phyloP scores from a whole-genome alignment of 768 basidiomycete genomes.

The Ramaria sp. region DNA sequence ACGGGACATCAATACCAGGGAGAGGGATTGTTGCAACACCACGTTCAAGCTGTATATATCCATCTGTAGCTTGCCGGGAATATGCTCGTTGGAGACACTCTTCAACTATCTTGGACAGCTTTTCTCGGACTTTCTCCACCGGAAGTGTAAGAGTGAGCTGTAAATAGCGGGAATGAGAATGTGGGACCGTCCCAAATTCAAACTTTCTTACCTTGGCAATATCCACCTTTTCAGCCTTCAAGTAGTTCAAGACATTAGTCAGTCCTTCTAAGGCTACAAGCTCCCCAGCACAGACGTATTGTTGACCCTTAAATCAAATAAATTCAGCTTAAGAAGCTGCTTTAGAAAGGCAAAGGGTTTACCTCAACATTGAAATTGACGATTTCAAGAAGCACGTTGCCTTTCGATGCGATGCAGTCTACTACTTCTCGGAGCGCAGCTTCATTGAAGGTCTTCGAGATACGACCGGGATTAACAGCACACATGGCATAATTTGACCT shows the following conservation, averaged over 20 bases:
- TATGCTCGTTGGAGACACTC: slow-evolving; percentile 66
- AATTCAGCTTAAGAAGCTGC: neutral
- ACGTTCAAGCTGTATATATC: slow-evolving; percentile 89
- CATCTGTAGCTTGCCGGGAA: slow-evolving; percentile 70
- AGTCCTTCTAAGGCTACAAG: slow-evolving; percentile 85
- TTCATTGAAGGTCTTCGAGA: slow-evolving; percentile 90
- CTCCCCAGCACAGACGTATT: slow-evolving; percentile 99
- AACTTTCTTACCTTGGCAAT: slow-evolving; percentile 56
- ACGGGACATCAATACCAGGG: slow-evolving; percentile 96
- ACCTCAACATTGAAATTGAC: slow-evolving; percentile 96
- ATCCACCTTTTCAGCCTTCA: slow-evolving; percentile 95
- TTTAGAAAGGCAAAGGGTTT: slow-evolving; percentile 12
- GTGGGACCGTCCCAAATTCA: neutral
- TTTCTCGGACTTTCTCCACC: slow-evolving; percentile 91
- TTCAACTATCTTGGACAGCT: slow-evolving; percentile 86
- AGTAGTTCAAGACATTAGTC: slow-evolving; percentile 92
- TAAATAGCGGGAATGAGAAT: neutral
- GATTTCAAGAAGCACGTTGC: slow-evolving; percentile 83
- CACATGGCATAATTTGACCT: slow-evolving; percentile 98
- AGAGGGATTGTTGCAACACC: slow-evolving; percentile 94
- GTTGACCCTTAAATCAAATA: slow-evolving; percentile 64
- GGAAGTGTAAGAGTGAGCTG: slow-evolving; percentile 82
- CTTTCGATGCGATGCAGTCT: slow-evolving; percentile 70
- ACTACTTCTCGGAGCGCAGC: slow-evolving; percentile 95
- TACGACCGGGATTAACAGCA: slow-evolving; percentile 95